Evolutionary conservation across 2,329 filamentous ascomycete species (phyloP), one percentile per base, ranked within the genome.

Genomic region (Dothistroma septosporum): DNA sequence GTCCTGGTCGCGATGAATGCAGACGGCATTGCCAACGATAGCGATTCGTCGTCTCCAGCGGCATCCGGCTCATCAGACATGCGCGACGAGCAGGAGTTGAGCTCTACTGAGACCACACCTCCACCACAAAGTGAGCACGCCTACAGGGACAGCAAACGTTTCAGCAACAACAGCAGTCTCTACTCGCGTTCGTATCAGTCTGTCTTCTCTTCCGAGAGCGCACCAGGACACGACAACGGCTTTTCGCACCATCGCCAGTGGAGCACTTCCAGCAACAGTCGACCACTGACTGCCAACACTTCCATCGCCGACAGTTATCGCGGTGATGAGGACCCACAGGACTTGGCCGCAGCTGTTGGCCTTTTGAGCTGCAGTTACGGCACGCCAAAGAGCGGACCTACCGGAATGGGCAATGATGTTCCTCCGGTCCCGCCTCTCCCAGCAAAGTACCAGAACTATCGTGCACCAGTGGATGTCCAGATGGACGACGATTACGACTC

Each of bases 31-130:
- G 87, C 4, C 69, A 86, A 85, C 70, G 83, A 87, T 64, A 95
- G 91, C 76, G 91, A 96, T 57, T 93, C 92, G 37, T 94, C 91
- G 35, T 96, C 92, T 21, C 91, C 92, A 2, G 87, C 87, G 22
- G 89, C 89, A 21, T 96, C 91, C 32, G 87, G 86, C 28, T 91
- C 88, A 57, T 95, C 90, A 28, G 91, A 93, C 65, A 74, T 82
- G 60, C 86, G 84, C 57, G 87, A 88, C 68, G 89, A 91, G 60
- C 50, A 53, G 6, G 85, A 85, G 57, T 83, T 87, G 71, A 96
- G 92, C 79, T 97, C 93, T 56, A 87, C 89, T 44, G 91, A 96
- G 74, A 97, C 92, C 53, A 97, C 93, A 16, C 94, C 94, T 50
- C 92, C 93, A 57, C 93, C 93, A 21, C 85, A 88, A 68, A 79